Evolutionary conservation across 495 filamentous ascomycete genomes (phyloP).

Genomic region (Patellaria atrata): DNA sequence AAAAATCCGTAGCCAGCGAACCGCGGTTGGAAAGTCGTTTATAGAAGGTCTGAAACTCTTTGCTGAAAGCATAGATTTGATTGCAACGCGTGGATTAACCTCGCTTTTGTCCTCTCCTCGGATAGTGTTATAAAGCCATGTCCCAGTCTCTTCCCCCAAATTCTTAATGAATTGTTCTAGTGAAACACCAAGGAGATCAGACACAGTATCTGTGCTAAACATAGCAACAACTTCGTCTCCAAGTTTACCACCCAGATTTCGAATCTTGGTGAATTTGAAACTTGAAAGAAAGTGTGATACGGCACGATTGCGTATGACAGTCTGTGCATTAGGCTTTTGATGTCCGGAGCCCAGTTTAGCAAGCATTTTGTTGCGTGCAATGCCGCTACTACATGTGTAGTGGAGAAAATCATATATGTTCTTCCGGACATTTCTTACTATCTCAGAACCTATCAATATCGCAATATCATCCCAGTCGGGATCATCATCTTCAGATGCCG

Average conservation of each 20-base stretch:
- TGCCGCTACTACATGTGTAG: conserved; percentile 83
- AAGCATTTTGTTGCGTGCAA: conserved; percentile 87
- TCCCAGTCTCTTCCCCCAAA: conserved; percentile 72
- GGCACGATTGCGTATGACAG: conserved; percentile 73
- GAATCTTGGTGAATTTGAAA: conserved; percentile 92
- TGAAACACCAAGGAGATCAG: conserved; percentile 56
- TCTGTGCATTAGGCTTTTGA: conserved; percentile 91
- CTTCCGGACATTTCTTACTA: conserved; percentile 60
- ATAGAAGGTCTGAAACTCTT: conserved; percentile 88
- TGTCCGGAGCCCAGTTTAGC: conserved; percentile 81
- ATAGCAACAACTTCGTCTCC: conserved; percentile 65
- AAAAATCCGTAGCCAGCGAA: conserved; percentile 83
- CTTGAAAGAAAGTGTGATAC: conserved; percentile 62
- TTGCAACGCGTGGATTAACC: conserved; percentile 81
- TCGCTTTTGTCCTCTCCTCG: conserved; percentile 77
- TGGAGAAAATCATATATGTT: conserved; percentile 51
- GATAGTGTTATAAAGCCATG: conserved; percentile 77
- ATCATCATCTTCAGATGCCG: conserved; percentile 61
- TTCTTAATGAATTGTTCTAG: conserved; percentile 66
- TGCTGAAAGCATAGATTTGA: conserved; percentile 96
- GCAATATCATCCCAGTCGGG: conserved; percentile 95
- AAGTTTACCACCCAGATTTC: conserved; percentile 91
- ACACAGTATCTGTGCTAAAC: conserved; percentile 70
- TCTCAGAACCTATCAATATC: conserved; percentile 73
- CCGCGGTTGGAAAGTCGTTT: conserved; percentile 62